These are phyloP conservation scores for Lantana camara DNA, from an alignment of 257 asterid species.

Conservation along the genomic window DNA sequence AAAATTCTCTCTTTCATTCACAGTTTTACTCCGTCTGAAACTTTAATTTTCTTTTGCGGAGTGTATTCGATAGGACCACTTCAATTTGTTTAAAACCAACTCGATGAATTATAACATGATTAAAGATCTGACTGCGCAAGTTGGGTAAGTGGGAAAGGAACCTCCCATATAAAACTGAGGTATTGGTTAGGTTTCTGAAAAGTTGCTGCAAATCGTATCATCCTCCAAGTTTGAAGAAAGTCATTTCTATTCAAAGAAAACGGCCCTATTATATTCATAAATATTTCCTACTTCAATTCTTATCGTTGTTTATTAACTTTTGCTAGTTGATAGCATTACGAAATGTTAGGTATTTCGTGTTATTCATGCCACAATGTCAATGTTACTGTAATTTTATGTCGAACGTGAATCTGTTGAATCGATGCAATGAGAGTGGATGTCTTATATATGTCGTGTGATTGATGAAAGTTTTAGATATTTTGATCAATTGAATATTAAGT, in stretches of 20 bases:
- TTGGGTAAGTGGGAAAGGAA: neutral
- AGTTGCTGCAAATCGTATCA: neutral
- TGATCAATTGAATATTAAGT: too few species aligned
- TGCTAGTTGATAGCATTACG: neutral
- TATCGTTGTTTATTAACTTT: neutral
- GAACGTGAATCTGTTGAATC: too few species aligned
- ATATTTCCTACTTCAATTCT: neutral
- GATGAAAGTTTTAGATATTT: too few species aligned
- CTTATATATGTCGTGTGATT: too few species aligned
- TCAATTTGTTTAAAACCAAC: too few species aligned
- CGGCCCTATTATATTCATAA: conserved; percentile 10
- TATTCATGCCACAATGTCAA: neutral
- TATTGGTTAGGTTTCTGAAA: neutral
- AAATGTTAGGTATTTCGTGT: neutral
- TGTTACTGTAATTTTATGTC: too few species aligned
- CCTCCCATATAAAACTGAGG: neutral
- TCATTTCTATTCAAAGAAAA: conserved; percentile 16
- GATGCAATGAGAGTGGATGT: too few species aligned
- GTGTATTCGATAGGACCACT: too few species aligned
- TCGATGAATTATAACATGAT: neutral
- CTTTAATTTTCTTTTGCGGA: too few species aligned
- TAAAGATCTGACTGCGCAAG: neutral
- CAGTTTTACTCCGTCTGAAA: too few species aligned
- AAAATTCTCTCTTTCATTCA: too few species aligned
- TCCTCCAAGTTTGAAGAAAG: neutral